Percentiles rank a stretch among this genome's conserved stretches.
Evolutionary conservation across 2,329 filamentous ascomycete species (phyloP).

Genomic region (Pleochaeta shiraiana): DNA sequence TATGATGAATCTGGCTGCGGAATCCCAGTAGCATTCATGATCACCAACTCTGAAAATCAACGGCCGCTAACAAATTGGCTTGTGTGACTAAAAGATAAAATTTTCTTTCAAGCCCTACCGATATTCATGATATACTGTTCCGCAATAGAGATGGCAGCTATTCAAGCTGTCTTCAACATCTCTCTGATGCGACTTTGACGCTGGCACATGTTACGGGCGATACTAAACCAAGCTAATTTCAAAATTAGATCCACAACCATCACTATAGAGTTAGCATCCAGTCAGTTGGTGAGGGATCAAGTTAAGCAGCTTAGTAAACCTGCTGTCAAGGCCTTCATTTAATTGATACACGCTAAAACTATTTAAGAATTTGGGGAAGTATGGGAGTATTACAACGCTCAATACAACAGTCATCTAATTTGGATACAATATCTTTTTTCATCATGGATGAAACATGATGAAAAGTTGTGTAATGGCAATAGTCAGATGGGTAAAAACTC

Average conservation of each 20-base stretch:
- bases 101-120: not conserved
- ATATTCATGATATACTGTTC: not conserved
- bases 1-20: not conserved
- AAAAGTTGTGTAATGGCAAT: too few relatives aligned
- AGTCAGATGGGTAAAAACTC: too few relatives aligned
- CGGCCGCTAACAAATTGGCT: not conserved
- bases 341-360: too few relatives aligned
- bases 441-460: too few relatives aligned
- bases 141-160: not conserved
- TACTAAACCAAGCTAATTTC: not conserved
- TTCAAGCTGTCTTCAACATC: not conserved
- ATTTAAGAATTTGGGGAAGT: too few relatives aligned
- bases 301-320: too few relatives aligned
- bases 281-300: not conserved
- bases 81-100: not conserved
- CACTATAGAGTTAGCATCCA: not conserved
- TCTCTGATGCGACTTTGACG: not conserved
- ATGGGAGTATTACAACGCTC: too few relatives aligned
- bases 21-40: not conserved
- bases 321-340: too few relatives aligned
- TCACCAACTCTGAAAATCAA: not conserved
- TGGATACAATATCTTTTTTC: too few relatives aligned
- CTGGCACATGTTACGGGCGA: too few relatives aligned
- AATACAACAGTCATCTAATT: too few relatives aligned
- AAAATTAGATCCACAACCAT: not conserved